Base-by-base conservation (phyloP, 352 stramenopile genomes). In the Pythium aquatile region DNA sequence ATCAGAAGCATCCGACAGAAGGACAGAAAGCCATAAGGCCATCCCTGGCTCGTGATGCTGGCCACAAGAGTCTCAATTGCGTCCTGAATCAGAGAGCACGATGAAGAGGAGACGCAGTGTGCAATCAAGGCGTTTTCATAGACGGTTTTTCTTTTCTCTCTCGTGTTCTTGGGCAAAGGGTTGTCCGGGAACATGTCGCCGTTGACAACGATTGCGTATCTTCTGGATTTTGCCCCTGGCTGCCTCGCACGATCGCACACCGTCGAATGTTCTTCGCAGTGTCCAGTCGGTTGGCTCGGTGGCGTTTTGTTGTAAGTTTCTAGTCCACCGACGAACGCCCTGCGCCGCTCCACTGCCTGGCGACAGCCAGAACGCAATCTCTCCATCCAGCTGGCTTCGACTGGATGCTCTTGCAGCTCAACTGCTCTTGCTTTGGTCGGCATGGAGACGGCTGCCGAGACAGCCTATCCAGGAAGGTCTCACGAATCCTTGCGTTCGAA, bases 251-350 rank as follows among this genome's bases (percentile, higher is more conserved):
- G 14, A n/a, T 42, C 37, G 4, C 37, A 42, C 11, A 13, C 37
- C 37, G 37, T 42, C 37, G 37, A 42, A 42, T 17, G 37, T 42
- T 42, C 37, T 42, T 17, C 11, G 37, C 37, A 42, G 10, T 42
- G 37, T 9, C 16, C 37, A 13, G 37, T 16, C 10, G 37, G 10
- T 4, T 17, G 37, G 11, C 9, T 42, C 9, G 37, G 44, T 30
- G 6, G 20, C n/a, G n/a, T 2, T 24, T 10, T 2, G 20, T 5
- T 51, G 44, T 30, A 51, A 51, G 44, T 26, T 51, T 26, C 44
- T 51, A 30, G 9, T n/a, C 44, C 44, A 30, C 20, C 44, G 44
- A 51, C 44, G 44, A 51, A 51, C 44, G 44, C n/a, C n/a, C 44
- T 7, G 29, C 44, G 20, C 11, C 44, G 6, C 20, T 51, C 44